Percentiles rank a stretch among this genome's conserved stretches.
phyloP scores from a whole-genome alignment of 352 stramenopile genomes.

The Pelagophyceae sp. region DNA sequence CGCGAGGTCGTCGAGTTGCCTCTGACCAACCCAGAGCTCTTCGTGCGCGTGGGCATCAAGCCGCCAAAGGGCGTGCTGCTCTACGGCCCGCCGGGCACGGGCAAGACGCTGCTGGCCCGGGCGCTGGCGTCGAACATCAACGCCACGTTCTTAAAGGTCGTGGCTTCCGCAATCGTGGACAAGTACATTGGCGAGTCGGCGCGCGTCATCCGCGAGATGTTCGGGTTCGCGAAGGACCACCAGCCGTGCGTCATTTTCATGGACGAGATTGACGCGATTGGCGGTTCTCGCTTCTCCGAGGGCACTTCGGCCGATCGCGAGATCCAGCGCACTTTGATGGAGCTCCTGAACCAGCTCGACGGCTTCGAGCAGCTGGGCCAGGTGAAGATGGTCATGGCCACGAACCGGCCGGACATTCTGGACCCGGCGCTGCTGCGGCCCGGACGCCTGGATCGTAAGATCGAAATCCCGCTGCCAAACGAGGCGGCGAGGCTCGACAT shows the following conservation, averaged over 20 bases:
- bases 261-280: constrained; percentile 99
- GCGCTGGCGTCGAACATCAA: constrained; percentile 97
- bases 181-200: constrained; percentile 99
- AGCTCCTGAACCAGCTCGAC: constrained; percentile 98
- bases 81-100: constrained; percentile 95
- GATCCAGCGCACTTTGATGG: constrained; percentile 99
- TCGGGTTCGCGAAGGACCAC: constrained; percentile 91
- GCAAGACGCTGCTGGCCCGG: constrained; percentile 96
- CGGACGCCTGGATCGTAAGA: constrained; percentile 96
- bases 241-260: constrained; percentile 99
- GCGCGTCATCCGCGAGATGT: constrained; percentile 99
- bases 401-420: constrained; percentile 97
- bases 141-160: constrained; percentile 98
- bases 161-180: constrained; percentile 97
- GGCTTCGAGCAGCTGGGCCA: constrained; percentile 96
- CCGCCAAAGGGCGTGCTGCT: constrained; percentile 88
- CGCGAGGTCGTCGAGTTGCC: constrained; percentile 89
- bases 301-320: constrained; percentile 87
- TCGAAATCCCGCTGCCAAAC: constrained; percentile 98
- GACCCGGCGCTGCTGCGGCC: constrained; percentile 94
- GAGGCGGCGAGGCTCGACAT: constrained; percentile 96
- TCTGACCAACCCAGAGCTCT: constrained; percentile 97
- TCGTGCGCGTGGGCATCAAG: constrained; percentile 95
- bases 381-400: constrained; percentile 99
- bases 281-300: constrained; percentile 91